phyloP scores from a whole-genome alignment of 495 filamentous ascomycete species.

The Penicillium manginii region DNA sequence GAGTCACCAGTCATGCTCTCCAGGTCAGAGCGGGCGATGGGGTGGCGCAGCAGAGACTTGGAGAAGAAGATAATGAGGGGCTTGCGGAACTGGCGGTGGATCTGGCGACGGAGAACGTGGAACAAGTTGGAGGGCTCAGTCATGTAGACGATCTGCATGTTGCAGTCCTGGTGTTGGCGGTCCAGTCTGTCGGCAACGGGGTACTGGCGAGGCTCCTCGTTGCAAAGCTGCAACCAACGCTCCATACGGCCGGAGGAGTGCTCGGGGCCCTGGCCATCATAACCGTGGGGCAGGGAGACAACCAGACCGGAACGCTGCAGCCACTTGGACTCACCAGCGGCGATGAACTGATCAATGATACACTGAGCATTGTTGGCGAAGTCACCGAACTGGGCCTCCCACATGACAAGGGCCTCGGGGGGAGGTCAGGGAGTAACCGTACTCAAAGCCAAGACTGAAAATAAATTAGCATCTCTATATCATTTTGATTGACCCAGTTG shows the following conservation, averaged over 20 bases:
- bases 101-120: constrained; percentile 94
- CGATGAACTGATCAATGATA: constrained; percentile 98
- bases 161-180: constrained; percentile 98
- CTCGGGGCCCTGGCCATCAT: constrained; percentile 97
- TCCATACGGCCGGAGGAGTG: constrained; percentile 98
- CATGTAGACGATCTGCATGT: constrained; percentile 98
- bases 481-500: background rate
- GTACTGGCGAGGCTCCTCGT: constrained; percentile 95
- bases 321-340: constrained; percentile 97
- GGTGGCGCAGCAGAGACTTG: constrained; percentile 91
- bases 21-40: constrained; percentile 82
- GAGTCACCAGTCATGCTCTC: constrained; percentile 88
- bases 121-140: constrained; percentile 92
- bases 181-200: constrained; percentile 85
- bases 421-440: constrained; percentile 95
- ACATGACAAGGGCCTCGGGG: constrained; percentile 97
- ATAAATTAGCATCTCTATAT: constrained; percentile 26
- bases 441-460: constrained; percentile 85
- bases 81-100: constrained; percentile 99
- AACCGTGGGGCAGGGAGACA: constrained; percentile 93
- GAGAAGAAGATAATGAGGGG: constrained; percentile 97
- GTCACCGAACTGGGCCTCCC: constrained; percentile 99
- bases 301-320: constrained; percentile 94
- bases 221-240: constrained; percentile 95
- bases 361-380: constrained; percentile 99